A percentile compares a stretch with the other conserved stretches of the same genome.
Evolutionary conservation across 129 eudicot genomes (phyloP).

Genomic region (Heracleum sosnowskyi): DNA sequence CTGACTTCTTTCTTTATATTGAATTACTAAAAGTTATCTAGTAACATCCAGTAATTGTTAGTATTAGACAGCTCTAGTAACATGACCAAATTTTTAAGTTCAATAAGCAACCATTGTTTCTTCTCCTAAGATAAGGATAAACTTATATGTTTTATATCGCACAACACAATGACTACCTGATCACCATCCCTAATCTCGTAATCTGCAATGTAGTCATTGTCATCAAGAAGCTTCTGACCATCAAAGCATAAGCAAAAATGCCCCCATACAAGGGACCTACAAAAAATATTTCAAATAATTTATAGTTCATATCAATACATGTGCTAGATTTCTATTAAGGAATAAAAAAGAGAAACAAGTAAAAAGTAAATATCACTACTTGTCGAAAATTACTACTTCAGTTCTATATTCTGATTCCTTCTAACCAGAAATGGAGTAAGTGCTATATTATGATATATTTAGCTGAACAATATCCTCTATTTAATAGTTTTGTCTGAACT

Average conservation of each 20-base stretch:
- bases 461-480: no score
- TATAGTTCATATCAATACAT: neutral
- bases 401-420: no score
- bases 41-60: neutral
- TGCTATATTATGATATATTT: no score
- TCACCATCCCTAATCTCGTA: slow-evolving; percentile 14
- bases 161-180: slow-evolving; percentile 1
- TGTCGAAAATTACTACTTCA: no score
- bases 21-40: neutral
- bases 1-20: neutral
- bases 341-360: neutral
- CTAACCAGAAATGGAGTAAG: no score
- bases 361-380: no score
- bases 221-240: slow-evolving; percentile 5
- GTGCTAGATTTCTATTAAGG: neutral
- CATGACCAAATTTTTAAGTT: neutral
- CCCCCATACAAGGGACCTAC: slow-evolving; percentile 11
- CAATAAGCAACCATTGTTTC: neutral
- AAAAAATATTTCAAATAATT: neutral
- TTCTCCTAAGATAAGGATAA: neutral
- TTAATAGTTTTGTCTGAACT: no score
- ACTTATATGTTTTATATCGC: neutral
- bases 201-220: slow-evolving; percentile 11
- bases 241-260: slow-evolving; percentile 13
- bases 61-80: slow-evolving; percentile 1